phyloP scores from a whole-genome alignment of 306 rosid species.

The Hippophae rhamnoides region DNA sequence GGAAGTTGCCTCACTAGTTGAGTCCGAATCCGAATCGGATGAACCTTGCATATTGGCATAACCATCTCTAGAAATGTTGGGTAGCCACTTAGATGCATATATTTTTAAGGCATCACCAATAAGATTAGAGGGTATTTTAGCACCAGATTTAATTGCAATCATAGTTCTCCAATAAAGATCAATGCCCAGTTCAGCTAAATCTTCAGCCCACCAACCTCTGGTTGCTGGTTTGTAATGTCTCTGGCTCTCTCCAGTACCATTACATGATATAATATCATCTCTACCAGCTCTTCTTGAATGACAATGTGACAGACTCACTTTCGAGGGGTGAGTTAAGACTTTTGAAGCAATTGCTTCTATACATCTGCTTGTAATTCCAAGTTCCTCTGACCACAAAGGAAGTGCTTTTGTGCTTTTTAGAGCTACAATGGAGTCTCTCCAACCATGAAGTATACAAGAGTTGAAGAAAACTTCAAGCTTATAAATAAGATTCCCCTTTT shows the following conservation, averaged over 20 bases:
- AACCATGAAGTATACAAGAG: constrained; percentile 83
- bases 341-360: constrained; percentile 73
- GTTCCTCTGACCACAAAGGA: constrained; percentile 77
- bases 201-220: constrained; percentile 98
- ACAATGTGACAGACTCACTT: constrained; percentile 65
- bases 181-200: constrained; percentile 80
- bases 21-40: constrained; percentile 49
- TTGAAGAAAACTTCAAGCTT: constrained; percentile 87
- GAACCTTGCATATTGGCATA: constrained; percentile 18
- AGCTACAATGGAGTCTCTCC: constrained; percentile 83
- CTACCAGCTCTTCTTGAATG: constrained; percentile 52
- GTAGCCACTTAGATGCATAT: constrained; percentile 81
- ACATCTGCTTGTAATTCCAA: constrained; percentile 69
- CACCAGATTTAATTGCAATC: constrained; percentile 79
- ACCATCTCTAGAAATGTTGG: constrained; percentile 46
- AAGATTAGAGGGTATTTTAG: constrained; percentile 53
- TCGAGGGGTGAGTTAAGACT: constrained; percentile 62
- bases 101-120: constrained; percentile 80
- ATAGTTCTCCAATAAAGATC: constrained; percentile 92
- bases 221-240: constrained; percentile 36
- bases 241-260: constrained; percentile 47
- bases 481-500: constrained; percentile 70
- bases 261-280: constrained; percentile 61
- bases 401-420: constrained; percentile 72
- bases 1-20: constrained; percentile 43